Percentiles rank a stretch among this genome's conserved stretches.
Evolutionary conservation across 2,329 filamentous ascomycete genomes (phyloP).

Genomic region (Epichloe bromicola): DNA sequence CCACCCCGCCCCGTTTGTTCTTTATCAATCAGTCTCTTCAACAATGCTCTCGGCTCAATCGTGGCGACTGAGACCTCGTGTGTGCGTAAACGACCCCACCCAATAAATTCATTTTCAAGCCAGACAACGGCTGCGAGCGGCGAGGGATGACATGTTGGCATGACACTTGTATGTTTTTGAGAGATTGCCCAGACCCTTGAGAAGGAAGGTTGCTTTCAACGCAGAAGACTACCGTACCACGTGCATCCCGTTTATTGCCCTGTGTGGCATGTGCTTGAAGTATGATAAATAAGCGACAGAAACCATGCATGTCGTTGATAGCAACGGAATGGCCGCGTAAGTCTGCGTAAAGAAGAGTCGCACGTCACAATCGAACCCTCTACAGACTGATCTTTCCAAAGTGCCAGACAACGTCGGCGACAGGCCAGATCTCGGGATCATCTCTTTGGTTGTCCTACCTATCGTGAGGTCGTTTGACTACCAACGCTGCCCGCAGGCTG

Average conservation of each 20-base stretch:
- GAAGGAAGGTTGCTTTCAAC: no score
- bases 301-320: not conserved
- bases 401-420: not conserved
- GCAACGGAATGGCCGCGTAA: not conserved
- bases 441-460: not conserved
- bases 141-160: no score
- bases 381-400: not conserved
- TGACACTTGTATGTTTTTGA: no score
- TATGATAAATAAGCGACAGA: not conserved
- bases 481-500: not conserved
- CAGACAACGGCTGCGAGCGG: no score
- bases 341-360: not conserved
- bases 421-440: not conserved
- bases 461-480: not conserved
- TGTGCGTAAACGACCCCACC: not conserved
- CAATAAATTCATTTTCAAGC: no score
- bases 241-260: no score
- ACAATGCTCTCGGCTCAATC: not conserved
- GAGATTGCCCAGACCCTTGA: no score
- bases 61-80: not conserved
- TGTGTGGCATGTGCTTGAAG: no score
- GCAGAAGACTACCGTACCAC: no score
- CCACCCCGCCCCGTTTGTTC: not conserved
- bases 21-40: not conserved
- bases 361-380: not conserved